A percentile compares a stretch with the other conserved stretches of the same genome.
These are phyloP conservation scores for Scedosporium dehoogii DNA, from an alignment of 2,329 filamentous ascomycete genomes.

Conservation along the genomic window DNA sequence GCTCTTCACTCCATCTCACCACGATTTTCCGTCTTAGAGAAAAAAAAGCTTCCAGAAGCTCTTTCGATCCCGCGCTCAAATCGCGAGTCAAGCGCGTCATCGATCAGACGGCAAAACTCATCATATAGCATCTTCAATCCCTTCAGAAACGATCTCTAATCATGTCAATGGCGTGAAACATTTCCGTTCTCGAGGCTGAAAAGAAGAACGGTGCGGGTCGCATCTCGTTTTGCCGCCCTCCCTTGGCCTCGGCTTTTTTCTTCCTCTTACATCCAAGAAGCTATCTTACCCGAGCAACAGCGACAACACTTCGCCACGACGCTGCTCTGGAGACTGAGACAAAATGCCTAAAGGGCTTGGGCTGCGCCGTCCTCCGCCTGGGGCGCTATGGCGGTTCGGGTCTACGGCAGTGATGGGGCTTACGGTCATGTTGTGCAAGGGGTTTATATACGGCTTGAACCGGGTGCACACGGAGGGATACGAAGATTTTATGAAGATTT, in stretches of 20 bases:
- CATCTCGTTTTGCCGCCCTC: background rate
- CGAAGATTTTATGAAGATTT: constrained; percentile 60
- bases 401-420: constrained; percentile 69
- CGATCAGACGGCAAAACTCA: background rate
- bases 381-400: constrained; percentile 59
- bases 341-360: background rate
- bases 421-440: constrained; percentile 59
- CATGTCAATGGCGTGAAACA: background rate
- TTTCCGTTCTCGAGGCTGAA: background rate
- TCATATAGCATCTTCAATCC: background rate
- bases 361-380: constrained; percentile 30
- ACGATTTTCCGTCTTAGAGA: background rate
- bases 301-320: too few species aligned
- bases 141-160: background rate
- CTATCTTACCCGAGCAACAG: too few species aligned
- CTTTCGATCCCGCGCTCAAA: background rate
- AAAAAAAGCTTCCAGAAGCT: background rate
- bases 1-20: background rate
- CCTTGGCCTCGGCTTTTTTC: background rate
- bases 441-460: constrained; percentile 67
- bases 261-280: background rate
- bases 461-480: constrained; percentile 68
- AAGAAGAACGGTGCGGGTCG: too few species aligned
- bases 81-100: background rate
- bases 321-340: too few species aligned